These are phyloP conservation scores for Boletus sensibilis DNA, from an alignment of 768 basidiomycete genomes.

Conservation along the genomic window DNA sequence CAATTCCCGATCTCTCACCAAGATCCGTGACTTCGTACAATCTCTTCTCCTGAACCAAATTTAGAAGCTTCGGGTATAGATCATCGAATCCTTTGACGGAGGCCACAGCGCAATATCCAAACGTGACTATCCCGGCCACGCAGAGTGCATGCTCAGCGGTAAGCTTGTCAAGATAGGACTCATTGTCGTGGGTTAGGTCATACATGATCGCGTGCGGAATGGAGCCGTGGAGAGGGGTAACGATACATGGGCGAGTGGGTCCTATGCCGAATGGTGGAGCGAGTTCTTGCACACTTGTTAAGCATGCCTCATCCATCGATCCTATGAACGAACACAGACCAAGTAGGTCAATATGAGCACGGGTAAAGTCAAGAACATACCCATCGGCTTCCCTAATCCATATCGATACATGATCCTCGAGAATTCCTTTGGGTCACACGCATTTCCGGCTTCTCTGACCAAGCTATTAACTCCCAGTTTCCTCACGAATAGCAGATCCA, in stretches of 20 bases:
- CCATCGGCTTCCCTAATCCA: constrained; percentile 92
- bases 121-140: constrained; percentile 89
- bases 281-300: constrained; percentile 73
- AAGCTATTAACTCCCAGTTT: constrained; percentile 91
- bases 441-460: constrained; percentile 94
- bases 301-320: constrained; percentile 90
- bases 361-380: constrained; percentile 38
- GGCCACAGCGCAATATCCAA: constrained; percentile 84
- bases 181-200: constrained; percentile 97
- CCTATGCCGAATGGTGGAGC: constrained; percentile 83
- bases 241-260: constrained; percentile 64
- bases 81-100: constrained; percentile 98
- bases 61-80: constrained; percentile 89
- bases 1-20: constrained; percentile 55
- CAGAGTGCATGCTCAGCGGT: constrained; percentile 95
- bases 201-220: constrained; percentile 91
- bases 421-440: constrained; percentile 83
- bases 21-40: constrained; percentile 69
- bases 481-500: constrained; percentile 88
- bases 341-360: not conserved
- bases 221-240: constrained; percentile 83
- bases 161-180: constrained; percentile 85
- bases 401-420: constrained; percentile 86
- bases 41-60: constrained; percentile 83
- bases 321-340: constrained; percentile 40